phyloP scores from a whole-genome alignment of 495 filamentous ascomycete genomes.

The Cercophora newfieldiana region DNA sequence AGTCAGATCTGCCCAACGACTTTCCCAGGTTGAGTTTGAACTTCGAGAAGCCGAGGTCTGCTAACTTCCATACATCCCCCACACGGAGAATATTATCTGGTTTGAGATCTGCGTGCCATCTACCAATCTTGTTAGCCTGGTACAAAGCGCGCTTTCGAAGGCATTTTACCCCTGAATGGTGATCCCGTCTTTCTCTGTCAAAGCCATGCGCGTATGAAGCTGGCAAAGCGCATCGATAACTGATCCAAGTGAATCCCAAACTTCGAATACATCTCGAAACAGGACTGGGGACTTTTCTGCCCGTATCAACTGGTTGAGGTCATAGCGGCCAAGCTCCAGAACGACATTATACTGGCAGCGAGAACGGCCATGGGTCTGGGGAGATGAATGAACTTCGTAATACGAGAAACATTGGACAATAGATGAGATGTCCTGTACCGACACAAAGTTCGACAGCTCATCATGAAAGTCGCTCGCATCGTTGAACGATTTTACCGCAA shows the following conservation, averaged over 20 bases:
- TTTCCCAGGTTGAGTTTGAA: not conserved
- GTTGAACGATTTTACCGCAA: not conserved
- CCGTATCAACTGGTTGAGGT: not conserved
- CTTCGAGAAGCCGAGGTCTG: not conserved
- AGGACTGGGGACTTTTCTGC: not conserved
- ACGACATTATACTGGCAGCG: conserved; percentile 2
- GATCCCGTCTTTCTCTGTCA: not conserved
- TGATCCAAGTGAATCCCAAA: not conserved
- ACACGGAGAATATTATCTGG: not conserved
- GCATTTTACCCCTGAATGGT: not conserved
- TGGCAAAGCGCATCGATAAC: not conserved
- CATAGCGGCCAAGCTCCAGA: not conserved
- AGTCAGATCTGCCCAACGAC: not conserved
- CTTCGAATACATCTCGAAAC: not conserved
- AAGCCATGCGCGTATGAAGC: not conserved
- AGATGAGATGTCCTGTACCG: not conserved
- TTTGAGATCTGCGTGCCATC: not conserved
- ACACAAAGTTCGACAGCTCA: not conserved
- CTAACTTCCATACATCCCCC: not conserved
- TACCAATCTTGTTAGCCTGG: not conserved
- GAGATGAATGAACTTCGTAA: not conserved
- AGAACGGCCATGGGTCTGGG: not conserved
- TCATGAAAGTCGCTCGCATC: not conserved
- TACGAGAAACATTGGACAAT: not conserved
- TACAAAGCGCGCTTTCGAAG: not conserved